Evolutionary conservation across 768 basidiomycete species (phyloP).

Genomic region (Tubosaeta brunneosetosa): DNA sequence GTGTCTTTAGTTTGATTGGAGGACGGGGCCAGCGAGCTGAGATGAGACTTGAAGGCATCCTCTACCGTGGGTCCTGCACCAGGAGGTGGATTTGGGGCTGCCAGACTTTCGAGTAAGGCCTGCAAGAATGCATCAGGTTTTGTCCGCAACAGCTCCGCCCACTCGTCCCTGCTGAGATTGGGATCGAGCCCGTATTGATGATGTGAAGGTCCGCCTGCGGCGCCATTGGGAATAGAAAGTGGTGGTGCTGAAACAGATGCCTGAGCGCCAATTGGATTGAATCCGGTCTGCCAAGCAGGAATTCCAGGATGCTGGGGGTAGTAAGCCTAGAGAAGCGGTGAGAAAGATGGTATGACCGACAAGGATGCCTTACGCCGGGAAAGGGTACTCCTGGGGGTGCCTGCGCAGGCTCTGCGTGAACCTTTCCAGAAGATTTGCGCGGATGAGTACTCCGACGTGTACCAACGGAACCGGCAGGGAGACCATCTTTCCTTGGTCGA

Average conservation of each 20-base stretch:
- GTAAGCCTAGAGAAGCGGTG: constrained; percentile 22
- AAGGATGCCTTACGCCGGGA: constrained; percentile 22
- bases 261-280: constrained; percentile 23
- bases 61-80: constrained; percentile 60
- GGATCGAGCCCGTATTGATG: constrained; percentile 43
- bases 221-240: constrained; percentile 30
- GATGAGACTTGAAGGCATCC: constrained; percentile 75
- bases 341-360: neutral
- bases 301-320: constrained; percentile 32
- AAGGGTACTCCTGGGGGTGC: constrained; percentile 28
- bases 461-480: constrained; percentile 68
- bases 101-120: constrained; percentile 52
- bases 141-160: constrained; percentile 54
- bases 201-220: constrained; percentile 15
- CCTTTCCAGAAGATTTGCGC: constrained; percentile 35
- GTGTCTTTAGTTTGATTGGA: constrained; percentile 37
- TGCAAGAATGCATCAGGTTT: constrained; percentile 56
- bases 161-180: constrained; percentile 54
- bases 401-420: constrained; percentile 15
- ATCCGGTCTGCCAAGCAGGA: constrained; percentile 28
- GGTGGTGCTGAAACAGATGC: constrained; percentile 30
- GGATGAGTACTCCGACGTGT: constrained; percentile 40
- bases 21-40: constrained; percentile 56
- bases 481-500: constrained; percentile 74
- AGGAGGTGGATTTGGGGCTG: constrained; percentile 60